Evolutionary conservation across 177 flowering plant species (phyloP), one percentile per base, ranked within the genome.

Genomic region (Vitis hybrid): DNA sequence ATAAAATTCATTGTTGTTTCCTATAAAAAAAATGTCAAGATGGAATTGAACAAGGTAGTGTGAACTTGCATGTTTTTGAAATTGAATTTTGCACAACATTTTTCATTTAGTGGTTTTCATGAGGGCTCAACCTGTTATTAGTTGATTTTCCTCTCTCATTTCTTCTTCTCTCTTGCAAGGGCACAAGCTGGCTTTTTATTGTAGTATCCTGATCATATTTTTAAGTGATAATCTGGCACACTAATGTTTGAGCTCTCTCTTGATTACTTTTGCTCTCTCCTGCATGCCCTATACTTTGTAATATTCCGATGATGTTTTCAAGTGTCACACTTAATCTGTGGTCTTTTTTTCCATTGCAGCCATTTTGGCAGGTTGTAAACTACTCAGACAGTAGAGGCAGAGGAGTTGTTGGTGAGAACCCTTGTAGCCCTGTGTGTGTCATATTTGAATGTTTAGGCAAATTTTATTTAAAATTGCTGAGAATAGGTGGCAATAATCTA

Each of bases 341-440:
- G n/a, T 62, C 2, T 65, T 27, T 50, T 57, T 66, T 24, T n/a
- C 49, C 14, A 72, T 70, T 83, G 66, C 91, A 95, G 99, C 99
- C 99, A 60, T 95, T 89, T 76, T 93, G 93, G 96, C 84, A 72
- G 69, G 97, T 91, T 72, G 78, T 87, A 18, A 83, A 74, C 79
- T 79, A 69, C 67, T 51, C 70, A 40, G 64, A 68, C 66, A 79
- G 78, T 68, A 83, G 84, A 75, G 98, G 97, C 50, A 85, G 90
- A 84, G 99, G 99, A 56, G 98, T 95, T 68, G 92, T 88, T 69
- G 99, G 99, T 95, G 73, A 85, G 92, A 69, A 80, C 27, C 58
- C 68, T 63, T 8, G 58, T 30, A 65, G 13, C 30, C 70, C 57
- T 40, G 56, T 2, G 11, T 11, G 21, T 55, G 19, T 46, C 16